Base-by-base conservation (phyloP, 257 asterid species). In the Salvia hispanica region DNA sequence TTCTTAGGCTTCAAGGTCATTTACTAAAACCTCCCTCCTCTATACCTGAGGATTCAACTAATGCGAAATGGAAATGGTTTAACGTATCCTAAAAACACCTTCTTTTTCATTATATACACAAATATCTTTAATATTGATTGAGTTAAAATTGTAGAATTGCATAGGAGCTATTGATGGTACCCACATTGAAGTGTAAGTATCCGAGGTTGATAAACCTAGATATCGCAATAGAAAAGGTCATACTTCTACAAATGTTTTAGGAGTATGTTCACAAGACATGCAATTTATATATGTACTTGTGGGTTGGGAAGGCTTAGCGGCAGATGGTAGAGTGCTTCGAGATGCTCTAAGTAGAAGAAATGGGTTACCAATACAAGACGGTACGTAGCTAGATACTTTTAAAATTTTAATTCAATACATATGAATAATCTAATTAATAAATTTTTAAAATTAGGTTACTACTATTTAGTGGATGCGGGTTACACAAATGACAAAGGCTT, bases 21-120 rank as follows among this genome's bases (percentile, higher is more conserved):
- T 46, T 46, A 13, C 52, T 46, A 46, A 46, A 46, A 46, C 16
- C 52, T 12, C 52, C 16, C n/a, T 46, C 52, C 15, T 16, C 7
- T 37, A 5, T 4, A 37, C 7, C 7, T 37, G 42, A 37, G 42
- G 42, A 37, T 37, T 37, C 42, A 15, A 46, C 52, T 3, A 16
- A 46, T 46, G 52, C n/a, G 52, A 46, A 46, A 46, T 46, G 16
- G 52, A 46, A 13, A 47, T 47, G 53, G 53, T 47, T 47, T 47
- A 47, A 47, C 21, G 53, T 47, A n/a, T 2, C 5, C 14, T n/a
- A n/a, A 11, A 3, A 46, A 18, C 16, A 12, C 4, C 5, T 44
- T 44, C 11, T 8, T 44, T 44, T 44, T 14, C 2, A 10, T 37
- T 37, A 37, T 4, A 10, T 44, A 10, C 4, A 8, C 12, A 44